A percentile compares a stretch with the other conserved stretches of the same genome.
Evolutionary conservation across 2,329 filamentous ascomycete species (phyloP).

Genomic region (Lachnellula subtilissima): DNA sequence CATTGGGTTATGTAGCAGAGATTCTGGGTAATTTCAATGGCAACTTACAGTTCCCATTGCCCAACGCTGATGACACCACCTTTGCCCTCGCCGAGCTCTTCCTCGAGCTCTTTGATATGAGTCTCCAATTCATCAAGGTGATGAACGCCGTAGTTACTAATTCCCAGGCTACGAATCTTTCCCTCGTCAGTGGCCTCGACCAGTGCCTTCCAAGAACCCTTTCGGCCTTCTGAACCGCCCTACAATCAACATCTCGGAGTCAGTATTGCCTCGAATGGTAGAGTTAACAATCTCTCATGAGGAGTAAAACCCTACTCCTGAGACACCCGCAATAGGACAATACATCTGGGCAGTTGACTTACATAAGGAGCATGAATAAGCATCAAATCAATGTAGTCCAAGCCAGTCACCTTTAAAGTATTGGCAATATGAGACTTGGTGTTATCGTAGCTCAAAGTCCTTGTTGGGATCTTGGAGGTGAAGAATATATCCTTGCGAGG

Average conservation of each 20-base stretch:
- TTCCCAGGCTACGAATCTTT: conserved; percentile 56
- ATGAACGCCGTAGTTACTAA: conserved; percentile 62
- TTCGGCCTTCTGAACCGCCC: conserved; percentile 50
- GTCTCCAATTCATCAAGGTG: conserved; percentile 56
- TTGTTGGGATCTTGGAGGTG: conserved; percentile 55
- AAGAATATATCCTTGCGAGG: conserved; percentile 55
- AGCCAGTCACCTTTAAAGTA: conserved; percentile 52
- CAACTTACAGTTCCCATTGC: conserved; percentile 65
- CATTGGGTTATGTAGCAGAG: background rate
- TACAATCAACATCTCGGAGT: no score
- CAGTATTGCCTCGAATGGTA: no score
- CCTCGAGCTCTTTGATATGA: conserved; percentile 57
- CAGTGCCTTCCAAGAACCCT: conserved; percentile 57
- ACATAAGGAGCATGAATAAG: conserved; percentile 56
- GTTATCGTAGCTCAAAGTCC: conserved; percentile 54
- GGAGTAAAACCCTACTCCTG: no score
- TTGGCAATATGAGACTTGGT: conserved; percentile 59
- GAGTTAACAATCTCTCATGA: no score
- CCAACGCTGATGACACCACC: conserved; percentile 75
- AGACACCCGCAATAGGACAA: no score
- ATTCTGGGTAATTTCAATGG: background rate
- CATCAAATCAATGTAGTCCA: conserved; percentile 64
- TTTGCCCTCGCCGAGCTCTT: conserved; percentile 55
- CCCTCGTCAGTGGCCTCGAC: conserved; percentile 60
- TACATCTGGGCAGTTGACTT: no score